Base-by-base conservation (phyloP, 2,329 filamentous ascomycete genomes). In the Lasiodiplodia gonubiensis region DNA sequence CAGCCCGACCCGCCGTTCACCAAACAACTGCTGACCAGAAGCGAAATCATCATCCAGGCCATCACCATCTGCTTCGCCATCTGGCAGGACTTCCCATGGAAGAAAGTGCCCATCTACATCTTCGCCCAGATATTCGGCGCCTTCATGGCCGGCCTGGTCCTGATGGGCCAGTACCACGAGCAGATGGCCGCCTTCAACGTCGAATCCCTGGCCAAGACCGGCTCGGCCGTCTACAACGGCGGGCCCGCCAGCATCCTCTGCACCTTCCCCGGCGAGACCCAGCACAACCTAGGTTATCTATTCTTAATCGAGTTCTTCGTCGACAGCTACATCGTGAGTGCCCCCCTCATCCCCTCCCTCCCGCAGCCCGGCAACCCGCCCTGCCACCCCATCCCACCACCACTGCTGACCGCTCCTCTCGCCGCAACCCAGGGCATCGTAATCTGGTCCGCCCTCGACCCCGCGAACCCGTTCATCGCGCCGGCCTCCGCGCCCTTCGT, bases 271-370 rank as follows among this genome's bases (percentile, higher is more conserved):
- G 80, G 77, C 27, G 71, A 80, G 0, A 80, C 77, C 18, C 84
- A 88, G 72, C 84, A 80, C 6, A 86, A 84, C 70, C 78, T 85
- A 48, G 86, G 86, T 16, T 87, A 84, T 72, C 73, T 88, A 0
- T 86, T 89, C 76, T 74, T 87, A 64, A 84, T 84, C 68, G 86
- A 89, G 72, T 88, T 86, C 73, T 87, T 89, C 70, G 85, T 86
- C 33, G 84, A 86, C 72, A 79, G 76, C 66, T 87, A 87, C 75
- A 84, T 88, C 66, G 80, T 79, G 70, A 70, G 76, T 73, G n/a
- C 12, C 49, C n/a, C 3, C 14, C 37, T 4, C 51, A 25, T 12
- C 53, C 42, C 5, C 46, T 18, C 12, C 59, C 10, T 42, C 23
- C 30, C 30, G 1, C 30, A 1, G 1, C 7, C 30, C 7, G 1